These are phyloP conservation scores for Leccinum variicolor DNA, from an alignment of 768 basidiomycete genomes.

Conservation along the genomic window DNA sequence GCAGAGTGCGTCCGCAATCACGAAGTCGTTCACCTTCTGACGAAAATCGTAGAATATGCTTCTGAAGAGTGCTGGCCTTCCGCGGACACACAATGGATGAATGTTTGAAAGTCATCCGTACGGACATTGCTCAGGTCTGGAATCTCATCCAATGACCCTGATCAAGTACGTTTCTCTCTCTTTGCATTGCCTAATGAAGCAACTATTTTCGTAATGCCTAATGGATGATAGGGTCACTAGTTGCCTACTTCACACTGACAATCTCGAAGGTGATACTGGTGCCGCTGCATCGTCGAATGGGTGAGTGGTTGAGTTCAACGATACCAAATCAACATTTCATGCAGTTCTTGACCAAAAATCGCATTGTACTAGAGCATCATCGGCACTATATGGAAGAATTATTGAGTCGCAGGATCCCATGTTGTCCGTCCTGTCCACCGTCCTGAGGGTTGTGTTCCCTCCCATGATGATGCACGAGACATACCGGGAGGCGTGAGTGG, in stretches of 20 bases:
- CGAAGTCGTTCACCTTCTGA: background rate
- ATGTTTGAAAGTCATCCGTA: background rate
- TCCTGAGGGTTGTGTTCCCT: background rate
- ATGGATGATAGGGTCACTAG: background rate
- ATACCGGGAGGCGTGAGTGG: no score
- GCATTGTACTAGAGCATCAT: constrained; percentile 2
- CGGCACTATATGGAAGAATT: background rate
- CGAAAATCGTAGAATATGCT: background rate
- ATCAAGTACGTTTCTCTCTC: background rate
- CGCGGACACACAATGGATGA: background rate
- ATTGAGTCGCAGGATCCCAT: background rate
- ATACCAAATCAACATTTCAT: background rate
- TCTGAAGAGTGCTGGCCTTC: background rate
- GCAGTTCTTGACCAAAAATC: constrained; percentile 4
- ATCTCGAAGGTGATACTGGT: background rate
- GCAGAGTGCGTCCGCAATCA: background rate
- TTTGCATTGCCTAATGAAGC: background rate
- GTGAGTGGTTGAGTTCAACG: background rate
- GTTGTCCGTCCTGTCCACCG: background rate
- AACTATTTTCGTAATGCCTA: background rate
- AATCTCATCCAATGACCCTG: background rate
- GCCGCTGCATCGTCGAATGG: background rate
- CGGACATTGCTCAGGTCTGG: background rate
- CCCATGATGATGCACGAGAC: background rate
- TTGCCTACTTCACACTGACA: background rate